A percentile compares a stretch with the other conserved stretches of the same genome.
Conservation (phyloP, 2,329 filamentous ascomycete genomes). For the Stromatinia cepivora region DNA sequence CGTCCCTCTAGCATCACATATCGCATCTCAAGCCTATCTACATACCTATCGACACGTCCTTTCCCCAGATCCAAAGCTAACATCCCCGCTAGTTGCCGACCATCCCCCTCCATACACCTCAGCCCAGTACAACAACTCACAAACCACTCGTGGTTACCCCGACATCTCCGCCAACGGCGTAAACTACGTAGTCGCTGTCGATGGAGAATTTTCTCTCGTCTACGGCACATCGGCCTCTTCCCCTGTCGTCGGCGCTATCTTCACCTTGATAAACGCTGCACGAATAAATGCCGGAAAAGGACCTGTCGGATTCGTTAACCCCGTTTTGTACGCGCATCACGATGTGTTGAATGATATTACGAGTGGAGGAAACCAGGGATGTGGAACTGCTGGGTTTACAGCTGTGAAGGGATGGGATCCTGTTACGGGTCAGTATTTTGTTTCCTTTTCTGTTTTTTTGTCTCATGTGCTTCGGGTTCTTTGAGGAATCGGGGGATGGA, state of each 20-base stretch:
- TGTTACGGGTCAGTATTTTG: conserved; percentile 38
- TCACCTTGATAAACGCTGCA: conserved; percentile 63
- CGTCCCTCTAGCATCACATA: conserved; percentile 21
- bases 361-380: conserved; percentile 45
- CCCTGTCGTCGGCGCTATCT: conserved; percentile 48
- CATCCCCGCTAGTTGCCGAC: conserved; percentile 32
- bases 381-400: conserved; percentile 38
- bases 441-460: background rate
- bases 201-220: conserved; percentile 46
- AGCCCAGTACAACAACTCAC: conserved; percentile 50
- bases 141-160: conserved; percentile 48
- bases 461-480: background rate
- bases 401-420: conserved; percentile 43
- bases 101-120: conserved; percentile 36
- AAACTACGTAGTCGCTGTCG: conserved; percentile 46
- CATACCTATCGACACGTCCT: background rate
- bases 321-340: conserved; percentile 43
- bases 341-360: conserved; percentile 41
- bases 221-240: conserved; percentile 52
- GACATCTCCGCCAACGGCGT: conserved; percentile 49
- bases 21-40: background rate
- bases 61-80: conserved; percentile 36
- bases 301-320: conserved; percentile 47
- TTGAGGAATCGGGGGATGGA: background rate
- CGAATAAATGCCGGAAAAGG: conserved; percentile 52